Base-by-base conservation (phyloP, 441 rosid species). In the Iberis amara region DNA sequence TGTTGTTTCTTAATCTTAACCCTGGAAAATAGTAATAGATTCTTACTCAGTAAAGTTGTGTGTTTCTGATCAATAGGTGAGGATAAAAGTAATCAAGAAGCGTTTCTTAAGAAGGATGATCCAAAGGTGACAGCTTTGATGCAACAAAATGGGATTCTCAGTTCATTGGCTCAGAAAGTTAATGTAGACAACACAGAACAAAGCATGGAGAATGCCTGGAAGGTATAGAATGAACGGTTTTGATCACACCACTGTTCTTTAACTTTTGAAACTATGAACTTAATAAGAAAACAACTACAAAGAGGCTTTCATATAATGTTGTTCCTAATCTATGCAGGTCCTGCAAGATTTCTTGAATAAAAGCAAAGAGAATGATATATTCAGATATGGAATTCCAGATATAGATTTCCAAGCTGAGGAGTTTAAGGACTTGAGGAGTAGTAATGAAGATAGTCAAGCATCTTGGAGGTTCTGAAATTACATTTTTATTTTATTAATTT, bases 121-220 rank as follows among this genome's bases (percentile, higher is more conserved):
- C 86, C 96, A 53, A 92, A 84, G 77, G 75, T 88, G 61, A 53
- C 75, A 54, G 79, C 79, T 68, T 68, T 92, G 77, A 72, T 81
- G 87, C 88, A 88, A 78, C 98, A 92, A 77, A 86, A 95, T 9
- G 94, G 86, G 68, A 79, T 92, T 72, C 86, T 92, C 58, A 79
- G 85, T 67, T 79, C 98, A 42, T 81, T 92, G 44, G 82, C 96
- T 5, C 47, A 62, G 59, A 89, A 82, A 79, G 89, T 88, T 24
- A 79, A 76, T 39, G 39, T 71, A 33, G 96, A 88, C 57, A 79
- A 79, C 69, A 75, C 89, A 52, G 96, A 88, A 31, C 88, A 80
- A 76, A 83, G 91, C 79, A 77, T 88, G 58, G 96, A 92, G 73
- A 83, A 72, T 85, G 89, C 98, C 41, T 92, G 98, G 98, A 88